Percentiles rank a stretch among this genome's conserved stretches.
These are phyloP conservation scores for Rhizophagus clarus DNA, from an alignment of 192 early-diverging fungal species.

Conservation along the genomic window DNA sequence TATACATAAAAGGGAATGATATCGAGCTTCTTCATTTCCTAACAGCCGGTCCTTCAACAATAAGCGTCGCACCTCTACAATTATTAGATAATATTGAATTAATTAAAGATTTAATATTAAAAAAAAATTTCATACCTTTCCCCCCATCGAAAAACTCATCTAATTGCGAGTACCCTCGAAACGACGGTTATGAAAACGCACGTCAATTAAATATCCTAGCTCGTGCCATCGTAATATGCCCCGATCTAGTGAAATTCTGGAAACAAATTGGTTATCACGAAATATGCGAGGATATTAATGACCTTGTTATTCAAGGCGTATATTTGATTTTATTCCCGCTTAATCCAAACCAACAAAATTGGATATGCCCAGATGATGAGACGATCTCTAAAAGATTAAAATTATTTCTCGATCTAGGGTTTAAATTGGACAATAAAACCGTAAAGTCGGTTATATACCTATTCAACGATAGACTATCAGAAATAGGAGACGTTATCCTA, in stretches of 20 bases:
- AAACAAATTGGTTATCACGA: conserved; percentile 20
- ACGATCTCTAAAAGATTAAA: too few species aligned
- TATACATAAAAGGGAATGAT: conserved; percentile 14
- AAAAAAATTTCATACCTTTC: conserved; percentile 10
- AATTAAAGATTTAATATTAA: conserved; percentile 11
- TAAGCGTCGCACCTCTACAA: background rate
- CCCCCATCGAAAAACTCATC: background rate
- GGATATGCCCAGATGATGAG: too few species aligned
- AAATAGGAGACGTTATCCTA: too few species aligned
- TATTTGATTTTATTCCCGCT: conserved; percentile 13
- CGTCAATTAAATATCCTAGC: conserved; percentile 12
- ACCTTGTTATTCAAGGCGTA: conserved; percentile 8
- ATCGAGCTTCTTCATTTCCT: conserved; percentile 15
- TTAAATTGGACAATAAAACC: too few species aligned
- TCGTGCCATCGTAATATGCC: conserved; percentile 5
- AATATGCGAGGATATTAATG: conserved; percentile 22
- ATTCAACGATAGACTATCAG: too few species aligned
- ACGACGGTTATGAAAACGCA: conserved; percentile 24
- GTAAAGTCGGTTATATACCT: too few species aligned
- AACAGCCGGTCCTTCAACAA: background rate
- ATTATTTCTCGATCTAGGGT: too few species aligned
- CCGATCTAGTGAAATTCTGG: background rate
- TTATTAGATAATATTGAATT: conserved; percentile 3
- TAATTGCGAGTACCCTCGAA: conserved; percentile 11
- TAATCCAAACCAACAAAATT: too few species aligned